Evolutionary conservation across 495 filamentous ascomycete species (phyloP).

Genomic region (Tuber magnatum): DNA sequence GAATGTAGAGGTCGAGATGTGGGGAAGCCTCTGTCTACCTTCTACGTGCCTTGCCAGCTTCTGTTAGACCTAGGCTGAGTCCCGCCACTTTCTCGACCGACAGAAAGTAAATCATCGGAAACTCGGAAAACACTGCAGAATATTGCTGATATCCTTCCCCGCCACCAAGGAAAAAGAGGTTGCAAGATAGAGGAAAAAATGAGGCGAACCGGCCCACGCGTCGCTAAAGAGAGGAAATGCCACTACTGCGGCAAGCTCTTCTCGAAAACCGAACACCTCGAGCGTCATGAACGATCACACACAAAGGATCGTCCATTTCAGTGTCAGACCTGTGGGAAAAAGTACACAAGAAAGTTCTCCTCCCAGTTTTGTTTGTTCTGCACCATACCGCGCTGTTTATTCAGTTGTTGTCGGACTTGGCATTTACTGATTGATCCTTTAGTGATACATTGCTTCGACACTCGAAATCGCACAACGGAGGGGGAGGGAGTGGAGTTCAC

Average conservation of each 20-base stretch:
- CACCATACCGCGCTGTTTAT: not conserved
- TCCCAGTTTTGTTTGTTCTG: not conserved
- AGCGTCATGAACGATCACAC: conserved; percentile 1
- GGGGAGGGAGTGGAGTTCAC: not conserved
- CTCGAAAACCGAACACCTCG: not conserved
- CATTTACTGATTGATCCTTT: not conserved
- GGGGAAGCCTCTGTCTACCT: not conserved
- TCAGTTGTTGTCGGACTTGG: not conserved
- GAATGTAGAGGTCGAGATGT: conserved; percentile 5
- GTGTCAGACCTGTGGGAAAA: conserved; percentile 2
- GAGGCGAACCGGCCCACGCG: not conserved
- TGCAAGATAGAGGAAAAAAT: not conserved
- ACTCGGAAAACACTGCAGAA: not conserved
- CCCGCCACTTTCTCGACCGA: conserved; percentile 4
- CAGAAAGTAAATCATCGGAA: conserved; percentile 1
- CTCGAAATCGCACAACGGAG: conserved; percentile 1
- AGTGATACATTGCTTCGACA: conserved; percentile 4
- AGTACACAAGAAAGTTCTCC: not conserved
- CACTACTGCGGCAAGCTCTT: not conserved
- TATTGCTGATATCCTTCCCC: not conserved
- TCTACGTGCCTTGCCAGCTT: not conserved
- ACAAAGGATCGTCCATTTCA: conserved; percentile 1
- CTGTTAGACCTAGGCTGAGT: not conserved
- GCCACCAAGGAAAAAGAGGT: not conserved
- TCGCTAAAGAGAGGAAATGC: conserved; percentile 2